These are phyloP conservation scores for Micractinium sp. DNA, from an alignment of 139 green algal genomes.

Conservation along the genomic window DNA sequence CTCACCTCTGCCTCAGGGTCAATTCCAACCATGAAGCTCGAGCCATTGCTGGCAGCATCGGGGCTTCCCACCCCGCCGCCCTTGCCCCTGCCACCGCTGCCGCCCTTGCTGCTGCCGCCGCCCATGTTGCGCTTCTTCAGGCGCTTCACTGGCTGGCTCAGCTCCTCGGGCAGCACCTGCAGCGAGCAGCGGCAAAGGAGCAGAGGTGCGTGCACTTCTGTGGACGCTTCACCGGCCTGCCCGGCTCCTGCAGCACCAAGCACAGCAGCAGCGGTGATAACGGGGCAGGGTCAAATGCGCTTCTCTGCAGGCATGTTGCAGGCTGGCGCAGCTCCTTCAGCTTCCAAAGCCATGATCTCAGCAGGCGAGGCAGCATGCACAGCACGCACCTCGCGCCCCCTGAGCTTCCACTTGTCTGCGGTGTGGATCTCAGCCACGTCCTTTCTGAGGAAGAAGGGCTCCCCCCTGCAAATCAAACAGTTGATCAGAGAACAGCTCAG, in stretches of 20 bases:
- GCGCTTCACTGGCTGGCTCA: constrained; percentile 66
- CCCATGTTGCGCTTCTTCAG: constrained; percentile 57
- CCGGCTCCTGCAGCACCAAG: no score
- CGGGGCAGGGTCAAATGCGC: no score
- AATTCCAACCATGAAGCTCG: neutral
- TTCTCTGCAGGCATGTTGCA: no score
- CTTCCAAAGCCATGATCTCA: no score
- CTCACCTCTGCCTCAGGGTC: constrained; percentile 7
- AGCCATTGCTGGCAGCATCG: no score
- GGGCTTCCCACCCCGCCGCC: neutral
- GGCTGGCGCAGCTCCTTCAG: no score
- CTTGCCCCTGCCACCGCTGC: neutral
- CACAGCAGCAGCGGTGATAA: no score
- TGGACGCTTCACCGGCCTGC: no score
- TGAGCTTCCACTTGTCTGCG: constrained; percentile 62
- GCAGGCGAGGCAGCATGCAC: neutral
- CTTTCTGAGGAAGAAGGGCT: constrained; percentile 72
- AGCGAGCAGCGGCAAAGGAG: no score
- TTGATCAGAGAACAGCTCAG: no score
- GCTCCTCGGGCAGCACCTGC: constrained; percentile 54
- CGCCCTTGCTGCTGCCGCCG: neutral
- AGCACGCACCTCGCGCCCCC: constrained; percentile 61
- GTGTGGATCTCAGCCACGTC: constrained; percentile 79
- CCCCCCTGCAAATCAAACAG: constrained; percentile 60
- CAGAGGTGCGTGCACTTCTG: no score